Conservation (phyloP, 768 basidiomycete genomes). For the Russula foetens region DNA sequence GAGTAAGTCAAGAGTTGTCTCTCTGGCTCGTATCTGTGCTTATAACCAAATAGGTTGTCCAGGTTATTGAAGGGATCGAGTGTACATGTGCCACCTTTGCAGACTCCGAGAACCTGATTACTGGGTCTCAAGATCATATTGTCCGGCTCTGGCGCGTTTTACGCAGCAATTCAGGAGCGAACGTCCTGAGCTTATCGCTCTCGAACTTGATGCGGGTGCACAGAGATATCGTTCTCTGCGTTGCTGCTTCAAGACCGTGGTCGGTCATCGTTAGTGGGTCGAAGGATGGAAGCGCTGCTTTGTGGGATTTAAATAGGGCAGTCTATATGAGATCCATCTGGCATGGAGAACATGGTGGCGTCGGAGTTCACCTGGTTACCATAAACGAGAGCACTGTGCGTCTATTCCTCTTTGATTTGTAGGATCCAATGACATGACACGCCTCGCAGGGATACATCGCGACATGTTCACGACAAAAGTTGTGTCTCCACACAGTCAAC, state of each 20-base stretch:
- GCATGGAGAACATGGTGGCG: constrained; percentile 37
- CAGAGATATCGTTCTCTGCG: constrained; percentile 53
- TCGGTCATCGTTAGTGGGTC: constrained; percentile 78
- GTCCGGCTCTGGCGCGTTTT: constrained; percentile 75
- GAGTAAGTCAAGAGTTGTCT: constrained; percentile 32
- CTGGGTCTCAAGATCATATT: constrained; percentile 72
- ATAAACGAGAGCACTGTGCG: constrained; percentile 85
- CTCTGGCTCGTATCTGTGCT: neutral
- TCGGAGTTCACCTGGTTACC: constrained; percentile 56
- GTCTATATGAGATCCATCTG: constrained; percentile 75
- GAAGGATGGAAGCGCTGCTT: constrained; percentile 73
- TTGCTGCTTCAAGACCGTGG: constrained; percentile 76
- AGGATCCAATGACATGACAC: constrained; percentile 2
- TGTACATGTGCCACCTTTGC: constrained; percentile 75
- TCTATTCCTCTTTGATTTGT: constrained; percentile 8
- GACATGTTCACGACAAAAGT: constrained; percentile 60
- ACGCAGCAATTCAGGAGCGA: constrained; percentile 21
- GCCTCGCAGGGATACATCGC: constrained; percentile 72
- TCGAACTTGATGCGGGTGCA: constrained; percentile 80
- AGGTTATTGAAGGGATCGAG: constrained; percentile 67
- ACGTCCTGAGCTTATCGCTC: constrained; percentile 29
- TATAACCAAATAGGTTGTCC: constrained; percentile 44
- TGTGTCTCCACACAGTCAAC: constrained; percentile 84
- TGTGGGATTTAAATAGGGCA: constrained; percentile 88
- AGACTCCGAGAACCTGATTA: constrained; percentile 63